A percentile compares a stretch with the other conserved stretches of the same genome.
phyloP scores from a whole-genome alignment of 352 stramenopile genomes.

The Globisporangium paroecandrum region DNA sequence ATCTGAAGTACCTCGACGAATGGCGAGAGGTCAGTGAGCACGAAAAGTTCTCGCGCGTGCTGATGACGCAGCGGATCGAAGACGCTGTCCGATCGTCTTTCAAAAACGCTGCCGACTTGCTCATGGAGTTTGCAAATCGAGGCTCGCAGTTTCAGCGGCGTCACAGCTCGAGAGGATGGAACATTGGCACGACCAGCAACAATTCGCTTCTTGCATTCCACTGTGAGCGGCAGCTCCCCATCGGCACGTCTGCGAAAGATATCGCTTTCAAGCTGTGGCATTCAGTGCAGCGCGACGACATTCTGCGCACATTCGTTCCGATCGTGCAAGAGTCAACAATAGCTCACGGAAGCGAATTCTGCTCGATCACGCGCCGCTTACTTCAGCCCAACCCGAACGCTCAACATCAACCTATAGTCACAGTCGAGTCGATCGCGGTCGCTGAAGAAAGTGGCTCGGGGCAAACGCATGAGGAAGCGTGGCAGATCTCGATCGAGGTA shows the following conservation, averaged over 20 bases:
- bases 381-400: slow-evolving; percentile 29
- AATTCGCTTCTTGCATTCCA: slow-evolving; percentile 43
- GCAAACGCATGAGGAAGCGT: slow-evolving; percentile 20
- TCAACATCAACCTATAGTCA: slow-evolving; percentile 31
- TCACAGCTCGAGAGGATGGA: slow-evolving; percentile 46
- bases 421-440: slow-evolving; percentile 38
- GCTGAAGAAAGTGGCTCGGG: slow-evolving; percentile 11
- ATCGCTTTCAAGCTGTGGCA: slow-evolving; percentile 49
- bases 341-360: slow-evolving; percentile 26
- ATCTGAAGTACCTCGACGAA: slow-evolving; percentile 24
- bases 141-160: slow-evolving; percentile 31
- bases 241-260: slow-evolving; percentile 17
- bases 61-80: slow-evolving; percentile 35
- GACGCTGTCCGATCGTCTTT: slow-evolving; percentile 22
- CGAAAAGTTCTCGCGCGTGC: slow-evolving; percentile 23
- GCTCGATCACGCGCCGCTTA: slow-evolving; percentile 32
- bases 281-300: slow-evolving; percentile 51
- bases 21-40: slow-evolving; percentile 20
- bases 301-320: slow-evolving; percentile 58
- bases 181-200: slow-evolving; percentile 33
- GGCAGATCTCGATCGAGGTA: slow-evolving; percentile 51
- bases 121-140: slow-evolving; percentile 23
- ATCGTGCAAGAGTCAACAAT: slow-evolving; percentile 45
- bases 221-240: slow-evolving; percentile 31
- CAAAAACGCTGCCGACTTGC: slow-evolving; percentile 31